Conservation (phyloP, 2,329 filamentous ascomycete species). For the Phyllosticta citriasiana region DNA sequence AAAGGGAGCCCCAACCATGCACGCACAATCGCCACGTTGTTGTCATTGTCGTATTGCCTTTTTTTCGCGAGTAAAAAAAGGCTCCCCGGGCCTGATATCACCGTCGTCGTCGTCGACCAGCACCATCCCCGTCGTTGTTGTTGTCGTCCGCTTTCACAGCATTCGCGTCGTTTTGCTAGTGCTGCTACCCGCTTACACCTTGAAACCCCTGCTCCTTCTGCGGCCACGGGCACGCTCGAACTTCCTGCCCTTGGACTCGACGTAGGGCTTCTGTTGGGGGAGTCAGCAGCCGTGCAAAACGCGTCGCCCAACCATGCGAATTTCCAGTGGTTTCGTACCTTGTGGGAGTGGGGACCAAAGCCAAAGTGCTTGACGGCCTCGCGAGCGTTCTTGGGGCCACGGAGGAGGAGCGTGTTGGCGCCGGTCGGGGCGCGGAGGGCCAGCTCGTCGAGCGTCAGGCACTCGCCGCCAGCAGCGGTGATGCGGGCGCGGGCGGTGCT, state of each 20-base stretch:
- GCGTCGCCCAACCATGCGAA: constrained; percentile 12
- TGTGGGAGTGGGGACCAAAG: constrained; percentile 94
- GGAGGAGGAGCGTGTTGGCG: constrained; percentile 91
- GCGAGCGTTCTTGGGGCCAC: constrained; percentile 95
- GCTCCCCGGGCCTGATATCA: neutral
- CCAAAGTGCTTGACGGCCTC: constrained; percentile 99
- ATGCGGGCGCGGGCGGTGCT: constrained; percentile 92
- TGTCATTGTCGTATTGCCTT: neutral
- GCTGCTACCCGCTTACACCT: constrained; percentile 63
- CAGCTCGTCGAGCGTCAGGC: constrained; percentile 92
- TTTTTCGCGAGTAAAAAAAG: neutral
- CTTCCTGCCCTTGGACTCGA: constrained; percentile 98
- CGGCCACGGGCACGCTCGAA: constrained; percentile 99
- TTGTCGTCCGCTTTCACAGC: neutral
- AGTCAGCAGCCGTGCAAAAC: constrained; percentile 11
- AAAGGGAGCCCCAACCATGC: constrained; percentile 9
- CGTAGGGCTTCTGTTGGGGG: constrained; percentile 70
- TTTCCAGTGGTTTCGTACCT: constrained; percentile 47
- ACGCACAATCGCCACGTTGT: constrained; percentile 6
- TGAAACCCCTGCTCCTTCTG: constrained; percentile 98
- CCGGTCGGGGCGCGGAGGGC: constrained; percentile 91
- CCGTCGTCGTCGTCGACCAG: neutral
- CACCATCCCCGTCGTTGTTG: neutral
- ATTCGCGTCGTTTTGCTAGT: neutral
- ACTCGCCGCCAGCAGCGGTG: constrained; percentile 84